Evolutionary conservation across 768 basidiomycete species (phyloP), one percentile per base, ranked within the genome.

Genomic region (Rhodotorula taiwanensis): DNA sequence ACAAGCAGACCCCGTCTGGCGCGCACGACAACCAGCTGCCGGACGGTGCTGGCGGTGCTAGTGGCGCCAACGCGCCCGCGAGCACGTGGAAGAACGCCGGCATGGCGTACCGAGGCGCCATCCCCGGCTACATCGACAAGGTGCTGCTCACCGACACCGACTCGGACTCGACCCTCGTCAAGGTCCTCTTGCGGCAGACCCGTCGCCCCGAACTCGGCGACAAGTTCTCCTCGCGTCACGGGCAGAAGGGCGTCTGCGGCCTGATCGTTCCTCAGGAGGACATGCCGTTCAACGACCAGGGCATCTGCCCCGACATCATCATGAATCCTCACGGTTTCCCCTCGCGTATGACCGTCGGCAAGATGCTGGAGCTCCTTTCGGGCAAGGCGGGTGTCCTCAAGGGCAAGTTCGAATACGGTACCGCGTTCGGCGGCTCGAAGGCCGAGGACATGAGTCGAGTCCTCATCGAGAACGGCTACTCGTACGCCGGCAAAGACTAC

Each of bases 241-340:
- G 95, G 49, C 95, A 99, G 78, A 99, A 99, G 77, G 95, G 95
- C 61, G 95, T 99, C 16, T 97, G 94, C 77, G 95, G 95, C 30
- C 77, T 99, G 76, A 98, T 99, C 75, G 95, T 99, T 58, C 94
- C 94, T 72, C 95, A 99, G 73, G 92, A 92, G 72, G 95, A 99
- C 76, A 85, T 99, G 89, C 95, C 94, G 4, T 99, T 99, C 80
- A 95, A 95, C 72, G 93, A 98, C 77, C 88, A 91, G 75, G 95
- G 95, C 28, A 92, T 97, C 70, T 59, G 48, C 66, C 72, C 76
- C 87, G 94, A 99, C 77, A 90, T 93, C 23, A 95, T 99, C 79
- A 98, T 99, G 94, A 99, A 99, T 75, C 95, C 95, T 5, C 95
- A 99, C 77, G 95, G 95, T 73, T 98, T 99, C 81, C 95, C 95